Percentiles rank a stretch among this genome's conserved stretches.
These are phyloP conservation scores for Phylloporus sp. DNA, from an alignment of 768 basidiomycete species.

Conservation along the genomic window DNA sequence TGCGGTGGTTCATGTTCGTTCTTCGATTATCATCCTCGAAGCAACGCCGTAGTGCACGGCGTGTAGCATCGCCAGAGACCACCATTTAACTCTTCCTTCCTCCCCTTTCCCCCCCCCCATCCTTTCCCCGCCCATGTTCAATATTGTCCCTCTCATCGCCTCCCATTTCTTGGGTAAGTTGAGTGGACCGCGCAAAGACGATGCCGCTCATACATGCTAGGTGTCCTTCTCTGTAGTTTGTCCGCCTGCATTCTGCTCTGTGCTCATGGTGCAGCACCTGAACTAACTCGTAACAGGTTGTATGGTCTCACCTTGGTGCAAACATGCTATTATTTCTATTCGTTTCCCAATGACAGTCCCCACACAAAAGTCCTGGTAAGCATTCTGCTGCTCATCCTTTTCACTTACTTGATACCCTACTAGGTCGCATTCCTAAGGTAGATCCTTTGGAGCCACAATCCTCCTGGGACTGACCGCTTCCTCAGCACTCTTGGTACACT, in stretches of 20 bases:
- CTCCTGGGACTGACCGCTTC: not conserved
- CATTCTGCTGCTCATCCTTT: not conserved
- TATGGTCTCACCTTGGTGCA: constrained; percentile 35
- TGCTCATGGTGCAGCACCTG: not conserved
- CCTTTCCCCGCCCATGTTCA: constrained; percentile 13
- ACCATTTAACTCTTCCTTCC: constrained; percentile 8
- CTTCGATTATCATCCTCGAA: constrained; percentile 33
- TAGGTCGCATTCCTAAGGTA: constrained; percentile 32
- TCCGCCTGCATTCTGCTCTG: constrained; percentile 9
- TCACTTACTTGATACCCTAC: not conserved
- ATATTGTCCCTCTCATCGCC: constrained; percentile 19
- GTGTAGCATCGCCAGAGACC: constrained; percentile 19
- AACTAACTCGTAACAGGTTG: constrained; percentile 21
- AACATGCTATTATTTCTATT: constrained; percentile 32
- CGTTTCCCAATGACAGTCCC: constrained; percentile 27
- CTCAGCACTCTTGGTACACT: constrained; percentile 25
- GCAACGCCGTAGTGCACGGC: constrained; percentile 30
- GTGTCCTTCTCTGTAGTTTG: constrained; percentile 32
- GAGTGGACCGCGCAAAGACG: not conserved
- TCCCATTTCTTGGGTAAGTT: constrained; percentile 27
- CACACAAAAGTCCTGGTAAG: constrained; percentile 33
- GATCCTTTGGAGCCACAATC: not conserved
- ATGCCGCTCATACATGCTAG: constrained; percentile 14
- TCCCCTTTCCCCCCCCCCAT: not conserved
- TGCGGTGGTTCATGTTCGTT: constrained; percentile 6